Percentiles rank a stretch among this genome's conserved stretches.
phyloP scores from a whole-genome alignment of 331 rosid genomes.

The Arachis monticola region DNA sequence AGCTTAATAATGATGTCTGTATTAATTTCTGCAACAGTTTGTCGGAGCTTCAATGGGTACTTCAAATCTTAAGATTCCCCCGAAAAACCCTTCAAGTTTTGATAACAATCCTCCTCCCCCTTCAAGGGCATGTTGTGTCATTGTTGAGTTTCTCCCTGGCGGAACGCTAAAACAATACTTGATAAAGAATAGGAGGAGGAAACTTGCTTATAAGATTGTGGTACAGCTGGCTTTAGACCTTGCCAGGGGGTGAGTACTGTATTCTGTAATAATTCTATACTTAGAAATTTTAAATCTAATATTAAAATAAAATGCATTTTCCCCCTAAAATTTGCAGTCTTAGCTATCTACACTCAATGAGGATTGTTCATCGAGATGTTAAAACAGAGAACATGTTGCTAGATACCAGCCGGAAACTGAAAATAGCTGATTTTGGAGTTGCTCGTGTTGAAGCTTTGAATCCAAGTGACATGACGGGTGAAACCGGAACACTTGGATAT shows the following conservation, averaged over 20 bases:
- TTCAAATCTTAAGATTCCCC: slow-evolving; percentile 79
- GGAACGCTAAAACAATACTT: slow-evolving; percentile 82
- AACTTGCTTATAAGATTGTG: slow-evolving; percentile 74
- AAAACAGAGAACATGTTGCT: slow-evolving; percentile 92
- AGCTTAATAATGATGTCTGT: slow-evolving; percentile 25
- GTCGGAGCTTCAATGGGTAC: slow-evolving; percentile 98
- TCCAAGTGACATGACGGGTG: slow-evolving; percentile 98
- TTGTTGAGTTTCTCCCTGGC: slow-evolving; percentile 81
- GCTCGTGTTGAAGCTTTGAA: slow-evolving; percentile 97
- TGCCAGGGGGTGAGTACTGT: slow-evolving; percentile 72
- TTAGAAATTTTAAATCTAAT: slow-evolving; percentile 12
- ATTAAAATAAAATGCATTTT: neutral
- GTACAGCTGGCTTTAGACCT: slow-evolving; percentile 89
- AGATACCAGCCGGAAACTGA: slow-evolving; percentile 51
- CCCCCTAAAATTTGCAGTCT: slow-evolving; percentile 57
- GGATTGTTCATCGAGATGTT: slow-evolving; percentile 92
- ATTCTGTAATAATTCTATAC: neutral
- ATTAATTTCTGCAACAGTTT: slow-evolving; percentile 61
- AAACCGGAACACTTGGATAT: slow-evolving; percentile 97
- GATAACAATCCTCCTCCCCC: slow-evolving; percentile 58
- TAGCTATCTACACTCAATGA: slow-evolving; percentile 80
- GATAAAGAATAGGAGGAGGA: slow-evolving; percentile 68
- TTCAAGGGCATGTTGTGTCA: slow-evolving; percentile 86
- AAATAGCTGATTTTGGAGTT: slow-evolving; percentile 97
- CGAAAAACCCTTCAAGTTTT: slow-evolving; percentile 53